Percentiles rank a stretch among this genome's conserved stretches.
phyloP scores from a whole-genome alignment of 2,329 filamentous ascomycete genomes.

The Aspergillus bombycis region DNA sequence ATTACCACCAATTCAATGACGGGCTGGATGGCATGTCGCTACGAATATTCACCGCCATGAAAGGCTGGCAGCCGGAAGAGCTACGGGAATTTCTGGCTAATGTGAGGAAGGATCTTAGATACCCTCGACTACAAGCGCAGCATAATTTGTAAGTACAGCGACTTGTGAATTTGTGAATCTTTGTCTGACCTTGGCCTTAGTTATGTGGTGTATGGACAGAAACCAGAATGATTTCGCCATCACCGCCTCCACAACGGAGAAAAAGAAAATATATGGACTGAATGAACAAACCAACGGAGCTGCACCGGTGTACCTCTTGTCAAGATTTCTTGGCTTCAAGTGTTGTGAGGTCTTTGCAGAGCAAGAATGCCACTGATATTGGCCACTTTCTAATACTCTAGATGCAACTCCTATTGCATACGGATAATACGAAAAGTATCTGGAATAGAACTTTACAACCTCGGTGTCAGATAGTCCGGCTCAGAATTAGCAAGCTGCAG shows the following conservation, averaged over 20 bases:
- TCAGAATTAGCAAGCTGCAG: neutral
- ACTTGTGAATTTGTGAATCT: neutral
- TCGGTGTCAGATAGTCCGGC: neutral
- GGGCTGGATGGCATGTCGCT: conserved; percentile 10
- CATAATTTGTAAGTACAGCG: neutral
- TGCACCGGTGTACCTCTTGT: no score
- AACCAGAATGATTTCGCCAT: neutral
- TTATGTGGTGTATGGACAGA: neutral
- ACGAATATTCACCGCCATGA: conserved; percentile 5
- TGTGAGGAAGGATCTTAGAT: neutral
- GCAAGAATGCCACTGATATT: no score
- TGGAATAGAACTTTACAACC: neutral
- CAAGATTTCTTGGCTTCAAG: no score
- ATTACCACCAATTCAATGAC: conserved; percentile 11
- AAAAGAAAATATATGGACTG: no score
- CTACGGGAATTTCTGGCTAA: conserved; percentile 9
- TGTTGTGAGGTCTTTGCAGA: no score
- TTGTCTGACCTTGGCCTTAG: neutral
- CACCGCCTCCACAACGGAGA: no score
- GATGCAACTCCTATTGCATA: no score
- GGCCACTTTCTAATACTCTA: no score
- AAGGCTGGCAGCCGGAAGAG: conserved; percentile 11
- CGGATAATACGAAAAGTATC: neutral
- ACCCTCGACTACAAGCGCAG: neutral
- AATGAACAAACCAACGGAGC: no score